Percentiles rank a stretch among this genome's conserved stretches.
These are phyloP conservation scores for Cyberlindnera misumaiensis DNA, from an alignment of 805 yeast genomes.

Conservation along the genomic window DNA sequence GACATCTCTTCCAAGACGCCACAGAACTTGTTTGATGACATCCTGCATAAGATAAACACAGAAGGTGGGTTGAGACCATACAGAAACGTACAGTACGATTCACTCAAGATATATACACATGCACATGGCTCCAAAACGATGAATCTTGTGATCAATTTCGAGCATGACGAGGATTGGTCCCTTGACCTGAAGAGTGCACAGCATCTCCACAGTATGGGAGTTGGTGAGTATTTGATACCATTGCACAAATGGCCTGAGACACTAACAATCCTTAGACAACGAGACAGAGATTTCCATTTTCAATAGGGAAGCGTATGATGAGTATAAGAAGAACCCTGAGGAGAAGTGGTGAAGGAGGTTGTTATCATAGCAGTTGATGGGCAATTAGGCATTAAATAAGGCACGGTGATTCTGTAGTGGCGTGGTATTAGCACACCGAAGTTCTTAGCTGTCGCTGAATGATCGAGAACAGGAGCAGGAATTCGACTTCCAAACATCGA, in stretches of 20 bases:
- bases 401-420: too few relatives aligned
- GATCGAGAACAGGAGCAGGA: too few relatives aligned
- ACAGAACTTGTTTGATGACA: slow-evolving; percentile 47
- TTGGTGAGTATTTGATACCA: slow-evolving; percentile 17
- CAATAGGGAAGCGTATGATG: slow-evolving; percentile 57
- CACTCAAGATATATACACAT: slow-evolving; percentile 82
- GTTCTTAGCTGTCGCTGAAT: too few relatives aligned
- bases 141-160: slow-evolving; percentile 86
- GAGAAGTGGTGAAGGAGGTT: slow-evolving; percentile 85
- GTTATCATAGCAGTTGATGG: too few relatives aligned
- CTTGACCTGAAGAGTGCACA: slow-evolving; percentile 31
- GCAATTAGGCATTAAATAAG: too few relatives aligned
- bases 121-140: slow-evolving; percentile 94
- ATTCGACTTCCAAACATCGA: too few relatives aligned
- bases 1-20: slow-evolving; percentile 69
- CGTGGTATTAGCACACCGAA: too few relatives aligned
- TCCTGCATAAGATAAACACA: slow-evolving; percentile 40
- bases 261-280: slow-evolving; percentile 41
- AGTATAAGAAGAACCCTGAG: slow-evolving; percentile 74
- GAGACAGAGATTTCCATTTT: slow-evolving; percentile 91
- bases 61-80: slow-evolving; percentile 76
- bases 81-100: slow-evolving; percentile 65
- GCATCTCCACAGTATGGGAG: slow-evolving; percentile 34
- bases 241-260: not conserved
- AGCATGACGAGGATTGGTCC: slow-evolving; percentile 75